Conservation (phyloP, 257 asterid genomes). For the Solanum pennellii region DNA sequence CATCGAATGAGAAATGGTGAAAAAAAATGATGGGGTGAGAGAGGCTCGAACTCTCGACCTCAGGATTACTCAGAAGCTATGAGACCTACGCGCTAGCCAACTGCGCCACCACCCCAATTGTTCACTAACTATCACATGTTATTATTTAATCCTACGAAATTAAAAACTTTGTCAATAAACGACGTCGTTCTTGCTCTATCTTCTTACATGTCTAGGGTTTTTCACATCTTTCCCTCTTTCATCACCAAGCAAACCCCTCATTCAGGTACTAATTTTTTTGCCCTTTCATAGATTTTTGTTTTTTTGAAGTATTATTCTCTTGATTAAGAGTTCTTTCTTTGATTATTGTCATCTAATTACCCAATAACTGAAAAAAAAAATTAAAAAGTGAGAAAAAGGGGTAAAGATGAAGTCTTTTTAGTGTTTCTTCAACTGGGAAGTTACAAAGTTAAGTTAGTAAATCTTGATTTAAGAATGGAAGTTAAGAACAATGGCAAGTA, state of each 20-base stretch:
- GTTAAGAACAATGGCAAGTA: background rate
- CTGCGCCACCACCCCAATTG: conserved; percentile 88
- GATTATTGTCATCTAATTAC: background rate
- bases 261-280: background rate
- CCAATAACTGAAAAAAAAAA: background rate
- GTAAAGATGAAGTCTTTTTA: background rate
- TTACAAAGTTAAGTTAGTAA: background rate
- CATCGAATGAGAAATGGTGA: background rate
- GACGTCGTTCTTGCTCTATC: background rate
- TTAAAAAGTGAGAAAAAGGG: background rate
- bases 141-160: too few species aligned
- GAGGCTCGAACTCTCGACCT: conserved; percentile 98
- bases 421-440: background rate
- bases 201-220: background rate
- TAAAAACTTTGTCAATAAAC: background rate
- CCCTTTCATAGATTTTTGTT: background rate
- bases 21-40: conserved; percentile 47
- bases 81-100: conserved; percentile 99
- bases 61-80: conserved; percentile 82
- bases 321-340: background rate
- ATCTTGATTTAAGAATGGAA: background rate
- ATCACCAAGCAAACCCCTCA: background rate
- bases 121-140: background rate
- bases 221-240: background rate
- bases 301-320: background rate